These are phyloP conservation scores for Mycena pura DNA, from an alignment of 768 basidiomycete genomes.

Conservation along the genomic window DNA sequence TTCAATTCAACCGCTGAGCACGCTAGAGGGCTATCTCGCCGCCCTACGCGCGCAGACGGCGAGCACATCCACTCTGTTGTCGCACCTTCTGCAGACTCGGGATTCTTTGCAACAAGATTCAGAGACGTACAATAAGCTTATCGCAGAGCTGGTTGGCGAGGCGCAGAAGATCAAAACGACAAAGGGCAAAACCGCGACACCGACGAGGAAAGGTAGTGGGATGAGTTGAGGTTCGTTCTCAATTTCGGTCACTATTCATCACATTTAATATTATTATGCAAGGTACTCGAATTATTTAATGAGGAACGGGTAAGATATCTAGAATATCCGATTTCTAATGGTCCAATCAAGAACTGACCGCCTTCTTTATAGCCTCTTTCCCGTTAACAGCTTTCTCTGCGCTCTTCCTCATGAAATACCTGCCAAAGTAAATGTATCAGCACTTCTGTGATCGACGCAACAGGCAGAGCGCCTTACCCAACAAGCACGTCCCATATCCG, in stretches of 20 bases:
- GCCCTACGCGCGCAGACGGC: conserved; percentile 78
- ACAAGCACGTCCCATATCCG: conserved; percentile 61
- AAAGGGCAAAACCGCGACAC: conserved; percentile 58
- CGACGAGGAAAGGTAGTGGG: conserved; percentile 57
- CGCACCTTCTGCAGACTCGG: conserved; percentile 80
- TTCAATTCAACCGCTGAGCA: conserved; percentile 70
- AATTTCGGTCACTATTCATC: not conserved
- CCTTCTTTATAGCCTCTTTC: conserved; percentile 36
- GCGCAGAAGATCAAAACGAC: conserved; percentile 84
- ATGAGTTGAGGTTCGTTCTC: conserved; percentile 36
- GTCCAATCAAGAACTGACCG: conserved; percentile 4
- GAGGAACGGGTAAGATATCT: too few relatives aligned
- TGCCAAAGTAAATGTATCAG: conserved; percentile 29
- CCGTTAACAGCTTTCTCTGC: conserved; percentile 40
- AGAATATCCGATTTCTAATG: too few relatives aligned
- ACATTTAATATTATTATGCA: not conserved
- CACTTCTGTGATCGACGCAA: not conserved
- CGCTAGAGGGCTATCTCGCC: conserved; percentile 68
- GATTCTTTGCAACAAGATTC: conserved; percentile 87
- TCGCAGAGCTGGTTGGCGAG: conserved; percentile 91
- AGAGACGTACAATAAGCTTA: conserved; percentile 89
- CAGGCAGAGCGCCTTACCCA: conserved; percentile 42
- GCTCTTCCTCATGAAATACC: conserved; percentile 57
- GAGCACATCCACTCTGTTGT: conserved; percentile 76
- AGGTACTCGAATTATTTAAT: not conserved